A percentile compares a stretch with the other conserved stretches of the same genome.
Conservation (phyloP, 192 early-diverging fungal genomes). For the Backusella tarrabulga region DNA sequence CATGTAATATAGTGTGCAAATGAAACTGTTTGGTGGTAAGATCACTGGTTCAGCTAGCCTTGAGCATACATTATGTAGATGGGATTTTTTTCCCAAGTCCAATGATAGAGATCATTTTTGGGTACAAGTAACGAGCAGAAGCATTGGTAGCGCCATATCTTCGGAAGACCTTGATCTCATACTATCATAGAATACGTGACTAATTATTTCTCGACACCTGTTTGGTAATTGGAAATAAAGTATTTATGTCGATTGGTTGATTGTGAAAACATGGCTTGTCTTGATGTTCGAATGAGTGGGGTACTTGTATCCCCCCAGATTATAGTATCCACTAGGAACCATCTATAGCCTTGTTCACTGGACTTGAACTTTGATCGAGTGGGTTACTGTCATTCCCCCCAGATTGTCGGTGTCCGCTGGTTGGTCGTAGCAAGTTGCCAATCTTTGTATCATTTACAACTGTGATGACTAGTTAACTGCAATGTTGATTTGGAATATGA, state of each 20-base stretch:
- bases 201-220: constrained; percentile 40
- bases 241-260: constrained; percentile 80
- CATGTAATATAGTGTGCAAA: constrained; percentile 85
- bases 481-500: neutral
- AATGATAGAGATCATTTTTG: constrained; percentile 65
- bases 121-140: constrained; percentile 79
- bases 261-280: constrained; percentile 76
- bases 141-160: constrained; percentile 84
- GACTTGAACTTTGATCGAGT: too few species aligned
- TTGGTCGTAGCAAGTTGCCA: constrained; percentile 70
- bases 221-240: constrained; percentile 83
- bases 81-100: constrained; percentile 54
- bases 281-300: too few species aligned
- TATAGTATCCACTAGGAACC: constrained; percentile 25
- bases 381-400: neutral
- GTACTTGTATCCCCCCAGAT: too few species aligned
- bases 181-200: constrained; percentile 62
- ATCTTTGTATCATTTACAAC: constrained; percentile 47
- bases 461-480: neutral
- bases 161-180: constrained; percentile 77
- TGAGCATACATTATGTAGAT: constrained; percentile 79
- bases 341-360: too few species aligned
- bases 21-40: constrained; percentile 87
- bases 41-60: constrained; percentile 81
- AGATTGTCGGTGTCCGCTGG: constrained; percentile 26